Conservation (phyloP, 345 rosid species). For the Cardamine occulta region DNA sequence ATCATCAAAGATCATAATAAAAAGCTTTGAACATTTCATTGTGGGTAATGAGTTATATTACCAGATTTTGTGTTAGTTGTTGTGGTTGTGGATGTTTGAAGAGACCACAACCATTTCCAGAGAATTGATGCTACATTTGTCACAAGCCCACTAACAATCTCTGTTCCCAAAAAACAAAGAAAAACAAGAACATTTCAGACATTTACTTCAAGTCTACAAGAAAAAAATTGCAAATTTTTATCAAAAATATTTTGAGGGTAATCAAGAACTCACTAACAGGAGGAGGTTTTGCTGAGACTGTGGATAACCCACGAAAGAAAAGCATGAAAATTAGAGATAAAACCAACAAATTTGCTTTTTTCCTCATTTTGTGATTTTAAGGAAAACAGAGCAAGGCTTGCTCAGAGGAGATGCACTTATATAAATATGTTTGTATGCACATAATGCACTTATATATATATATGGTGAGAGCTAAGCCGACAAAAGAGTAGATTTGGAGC, state of each 20-base stretch:
- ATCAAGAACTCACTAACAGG: slow-evolving; percentile 67
- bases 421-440: slow-evolving; percentile 1
- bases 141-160: slow-evolving; percentile 72
- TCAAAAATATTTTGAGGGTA: slow-evolving; percentile 6
- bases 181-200: slow-evolving; percentile 9
- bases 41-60: slow-evolving; percentile 27
- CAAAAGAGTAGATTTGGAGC: slow-evolving; percentile 41
- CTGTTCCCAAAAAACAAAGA: slow-evolving; percentile 47
- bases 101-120: slow-evolving; percentile 92
- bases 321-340: slow-evolving; percentile 49
- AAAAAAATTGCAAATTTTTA: neutral
- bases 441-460: neutral
- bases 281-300: slow-evolving; percentile 84
- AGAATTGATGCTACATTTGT: slow-evolving; percentile 78
- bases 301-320: slow-evolving; percentile 59
- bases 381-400: slow-evolving; percentile 11
- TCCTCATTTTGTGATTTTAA: slow-evolving; percentile 12
- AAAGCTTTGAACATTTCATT: neutral
- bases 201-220: neutral
- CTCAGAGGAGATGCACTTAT: slow-evolving; percentile 1
- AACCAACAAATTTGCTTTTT: slow-evolving; percentile 26
- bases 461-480: slow-evolving; percentile 24
- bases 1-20: slow-evolving; percentile 19
- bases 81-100: slow-evolving; percentile 61
- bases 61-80: slow-evolving; percentile 70